Conservation (phyloP, 2,329 filamentous ascomycete genomes). For the Scortechinia acanthostroma region DNA sequence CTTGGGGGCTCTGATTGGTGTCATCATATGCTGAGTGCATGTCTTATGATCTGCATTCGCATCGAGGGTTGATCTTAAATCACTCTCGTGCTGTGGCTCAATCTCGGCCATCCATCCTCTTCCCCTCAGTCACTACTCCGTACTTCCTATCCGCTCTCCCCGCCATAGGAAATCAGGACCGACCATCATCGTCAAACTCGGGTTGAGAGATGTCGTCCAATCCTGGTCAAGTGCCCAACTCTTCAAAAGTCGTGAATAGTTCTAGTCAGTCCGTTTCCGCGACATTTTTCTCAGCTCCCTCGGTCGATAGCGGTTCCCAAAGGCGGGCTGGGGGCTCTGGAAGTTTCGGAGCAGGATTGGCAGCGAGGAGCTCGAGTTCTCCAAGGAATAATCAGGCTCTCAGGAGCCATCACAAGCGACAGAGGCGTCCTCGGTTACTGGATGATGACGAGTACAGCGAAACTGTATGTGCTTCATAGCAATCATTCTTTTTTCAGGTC, state of each 20-base stretch:
- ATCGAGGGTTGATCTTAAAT: no score
- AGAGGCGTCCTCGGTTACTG: slow-evolving; percentile 50
- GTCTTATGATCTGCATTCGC: no score
- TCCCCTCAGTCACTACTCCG: no score
- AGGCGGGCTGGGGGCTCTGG: background rate
- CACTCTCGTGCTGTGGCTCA: no score
- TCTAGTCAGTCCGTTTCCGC: background rate
- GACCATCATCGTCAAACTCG: no score
- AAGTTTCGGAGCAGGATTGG: background rate
- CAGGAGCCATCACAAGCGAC: slow-evolving; percentile 60
- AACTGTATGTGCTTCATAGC: slow-evolving; percentile 33
- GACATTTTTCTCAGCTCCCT: background rate
- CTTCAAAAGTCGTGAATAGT: background rate
- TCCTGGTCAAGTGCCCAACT: background rate
- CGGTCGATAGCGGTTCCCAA: background rate
- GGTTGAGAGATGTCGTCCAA: slow-evolving; percentile 1
- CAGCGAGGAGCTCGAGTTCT: slow-evolving; percentile 9
- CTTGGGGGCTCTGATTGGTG: background rate
- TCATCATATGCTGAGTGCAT: no score
- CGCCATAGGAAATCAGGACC: no score
- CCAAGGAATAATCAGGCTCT: slow-evolving; percentile 52
- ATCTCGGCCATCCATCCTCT: no score
- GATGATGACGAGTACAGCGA: slow-evolving; percentile 67
- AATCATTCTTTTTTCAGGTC: slow-evolving; percentile 8
- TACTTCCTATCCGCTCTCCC: no score